Base-by-base conservation (phyloP, 345 rosid genomes). In the Aurinia saxatilis region DNA sequence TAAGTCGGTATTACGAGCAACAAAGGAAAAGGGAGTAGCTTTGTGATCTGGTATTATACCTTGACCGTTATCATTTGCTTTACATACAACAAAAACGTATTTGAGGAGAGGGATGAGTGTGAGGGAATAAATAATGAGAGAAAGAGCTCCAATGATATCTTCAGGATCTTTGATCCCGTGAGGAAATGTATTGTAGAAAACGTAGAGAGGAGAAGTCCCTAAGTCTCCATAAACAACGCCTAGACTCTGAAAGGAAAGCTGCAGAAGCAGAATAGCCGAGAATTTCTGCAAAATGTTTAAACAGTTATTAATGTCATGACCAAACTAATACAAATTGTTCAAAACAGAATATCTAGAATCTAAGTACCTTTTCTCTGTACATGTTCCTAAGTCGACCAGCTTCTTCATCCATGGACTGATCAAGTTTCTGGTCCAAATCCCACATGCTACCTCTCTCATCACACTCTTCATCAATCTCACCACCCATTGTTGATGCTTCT, bases 361-460 rank as follows among this genome's bases (percentile, higher is more conserved):
- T 15, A 10, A 3, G 17, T 60, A 88, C 96, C 92, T 93, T 93
- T 81, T 86, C 95, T 63, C 75, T 77, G 77, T 85, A 85, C 90
- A 84, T 84, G 73, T 76, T 86, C 53, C 79, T 73, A 34, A 93
- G 92, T 62, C 84, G 81, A 64, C 92, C 87, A 70, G 99, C 97
- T 74, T 93, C 97, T 62, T 90, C 97, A 70, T 93, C 99, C 96
- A 93, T 86, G 42, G 99, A 81, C 60, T 88, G 95, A 80, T 93
- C 99, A 80, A 90, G 87, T 77, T 83, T 87, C 81, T 90, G 95
- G 46, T 93, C 97, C 77, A 90, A 78, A 48, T 60, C 90, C 99
- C 97, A 87, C 96, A 88, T 90, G 38, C 84, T 79, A 5, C 96
- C 96, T 77, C 71, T 84, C 50, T 21, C 72, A 36, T 75, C 81